Conservation (phyloP, 1,139 yeast species). For the Nakaseomyces nivariensis region DNA sequence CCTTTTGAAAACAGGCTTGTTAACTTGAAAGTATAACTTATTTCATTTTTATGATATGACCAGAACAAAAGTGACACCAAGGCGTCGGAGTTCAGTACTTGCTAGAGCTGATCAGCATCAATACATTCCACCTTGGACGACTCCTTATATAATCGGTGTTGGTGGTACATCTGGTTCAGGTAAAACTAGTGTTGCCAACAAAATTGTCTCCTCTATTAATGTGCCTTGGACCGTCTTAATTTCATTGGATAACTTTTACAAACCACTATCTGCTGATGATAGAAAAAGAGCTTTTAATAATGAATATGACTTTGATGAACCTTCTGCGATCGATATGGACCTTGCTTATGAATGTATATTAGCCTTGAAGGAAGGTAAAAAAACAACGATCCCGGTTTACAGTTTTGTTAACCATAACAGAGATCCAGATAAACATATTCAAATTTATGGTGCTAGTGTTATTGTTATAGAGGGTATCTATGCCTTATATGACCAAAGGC, state of each 20-base stretch:
- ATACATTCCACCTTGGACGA: constrained; percentile 90
- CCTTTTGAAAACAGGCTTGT: too few species aligned
- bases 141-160: constrained; percentile 87
- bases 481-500: constrained; percentile 62
- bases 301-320: constrained; percentile 80
- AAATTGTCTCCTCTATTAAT: constrained; percentile 66
- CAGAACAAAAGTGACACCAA: background rate
- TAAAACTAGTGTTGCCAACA: constrained; percentile 83
- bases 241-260: constrained; percentile 85
- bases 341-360: constrained; percentile 52
- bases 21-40: too few species aligned
- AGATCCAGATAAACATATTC: constrained; percentile 49
- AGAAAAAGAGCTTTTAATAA: constrained; percentile 50
- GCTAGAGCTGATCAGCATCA: constrained; percentile 6
- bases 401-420: constrained; percentile 70
- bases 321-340: constrained; percentile 73
- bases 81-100: background rate
- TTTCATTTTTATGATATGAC: background rate
- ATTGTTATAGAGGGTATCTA: constrained; percentile 87
- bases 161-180: constrained; percentile 97
- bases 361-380: constrained; percentile 50
- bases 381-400: constrained; percentile 74
- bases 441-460: constrained; percentile 92
- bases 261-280: constrained; percentile 55
- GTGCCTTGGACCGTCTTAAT: constrained; percentile 95